These are phyloP conservation scores for Cutaneotrichosporon cutaneum DNA, from an alignment of 1,284 basidiomycete species.

Conservation along the genomic window DNA sequence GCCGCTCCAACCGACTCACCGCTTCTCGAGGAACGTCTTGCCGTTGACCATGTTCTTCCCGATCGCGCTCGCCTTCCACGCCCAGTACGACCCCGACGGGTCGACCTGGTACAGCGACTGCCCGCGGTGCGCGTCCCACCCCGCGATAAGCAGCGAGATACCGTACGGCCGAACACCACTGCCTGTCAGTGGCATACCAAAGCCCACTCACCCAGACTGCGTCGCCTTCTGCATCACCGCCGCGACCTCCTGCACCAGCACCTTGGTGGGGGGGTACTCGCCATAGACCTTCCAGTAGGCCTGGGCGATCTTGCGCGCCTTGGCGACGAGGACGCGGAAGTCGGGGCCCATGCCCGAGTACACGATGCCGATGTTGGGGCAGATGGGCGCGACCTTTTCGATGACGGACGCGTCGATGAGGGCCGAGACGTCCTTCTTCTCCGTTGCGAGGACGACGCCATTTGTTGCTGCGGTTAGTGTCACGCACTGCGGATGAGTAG, in stretches of 20 bases:
- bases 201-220: slow-evolving; percentile 75
- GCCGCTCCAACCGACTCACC: slow-evolving; percentile 59
- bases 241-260: slow-evolving; percentile 95
- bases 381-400: slow-evolving; percentile 94
- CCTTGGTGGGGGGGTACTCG: slow-evolving; percentile 96
- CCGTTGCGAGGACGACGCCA: slow-evolving; percentile 97
- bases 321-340: slow-evolving; percentile 88
- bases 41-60: slow-evolving; percentile 99
- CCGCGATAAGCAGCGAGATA: slow-evolving; percentile 92
- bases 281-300: slow-evolving; percentile 99
- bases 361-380: slow-evolving; percentile 98
- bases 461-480: slow-evolving; percentile 71
- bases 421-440: slow-evolving; percentile 97
- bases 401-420: slow-evolving; percentile 96
- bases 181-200: slow-evolving; percentile 30
- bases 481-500: background rate
- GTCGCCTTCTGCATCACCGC: slow-evolving; percentile 99
- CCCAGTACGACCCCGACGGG: slow-evolving; percentile 98
- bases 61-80: slow-evolving; percentile 99
- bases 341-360: slow-evolving; percentile 99
- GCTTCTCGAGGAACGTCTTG: slow-evolving; percentile 97
- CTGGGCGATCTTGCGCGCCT: slow-evolving; percentile 95
- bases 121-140: slow-evolving; percentile 88
- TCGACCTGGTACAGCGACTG: slow-evolving; percentile 97
- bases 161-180: slow-evolving; percentile 98